Evolutionary conservation across 2,329 filamentous ascomycete species (phyloP), one percentile per base, ranked within the genome.

Genomic region (Scedosporium boydii): DNA sequence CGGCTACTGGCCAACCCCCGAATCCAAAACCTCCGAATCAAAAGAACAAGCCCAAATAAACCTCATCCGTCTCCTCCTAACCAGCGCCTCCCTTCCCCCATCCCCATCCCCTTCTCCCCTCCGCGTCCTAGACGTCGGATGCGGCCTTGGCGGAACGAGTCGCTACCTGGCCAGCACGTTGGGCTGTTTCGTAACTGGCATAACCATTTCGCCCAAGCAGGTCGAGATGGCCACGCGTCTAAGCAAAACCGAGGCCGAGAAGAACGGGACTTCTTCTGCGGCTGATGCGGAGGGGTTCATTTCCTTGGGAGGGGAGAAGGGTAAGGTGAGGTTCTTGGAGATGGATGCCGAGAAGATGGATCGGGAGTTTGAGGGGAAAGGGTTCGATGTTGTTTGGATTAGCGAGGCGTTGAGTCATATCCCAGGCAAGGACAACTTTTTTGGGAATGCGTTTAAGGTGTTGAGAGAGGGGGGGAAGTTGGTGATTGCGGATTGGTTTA

Each of bases 401-500:
- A 83, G 81, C 58, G 83, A 86, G 69, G 83, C 83, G 2, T 76
- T 86, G 63, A 84, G 80, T 66, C 83, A 86, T 69, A 78, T 86
- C 63, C 82, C 82, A 0, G 77, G 85, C 68, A 86, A 86, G 70
- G 72, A 76, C 1, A 71, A 85, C 2, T 86, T 86, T 72, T 86
- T 86, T 68, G 69, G 71, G 27, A 85, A 85, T 64, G 78, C 79
- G 1, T 72, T 73, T 34, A 72, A 71, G 57, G 72, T 86, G 41
- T 71, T 87, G 59, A 78, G 74, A 44, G 63, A 72, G 0, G 78
- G 79, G 0, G 81, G 80, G 1, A 81, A 78, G 69, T 69, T 87
- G 55, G 81, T 83, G 3, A 72, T 87, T 61, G 82, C 83, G 26
- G 84, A 87, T 69, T 86, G 83, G 83, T 86, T 86, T 74, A 83